Conservation (phyloP, 2,329 filamentous ascomycete species). For the Fusarium graminum region DNA sequence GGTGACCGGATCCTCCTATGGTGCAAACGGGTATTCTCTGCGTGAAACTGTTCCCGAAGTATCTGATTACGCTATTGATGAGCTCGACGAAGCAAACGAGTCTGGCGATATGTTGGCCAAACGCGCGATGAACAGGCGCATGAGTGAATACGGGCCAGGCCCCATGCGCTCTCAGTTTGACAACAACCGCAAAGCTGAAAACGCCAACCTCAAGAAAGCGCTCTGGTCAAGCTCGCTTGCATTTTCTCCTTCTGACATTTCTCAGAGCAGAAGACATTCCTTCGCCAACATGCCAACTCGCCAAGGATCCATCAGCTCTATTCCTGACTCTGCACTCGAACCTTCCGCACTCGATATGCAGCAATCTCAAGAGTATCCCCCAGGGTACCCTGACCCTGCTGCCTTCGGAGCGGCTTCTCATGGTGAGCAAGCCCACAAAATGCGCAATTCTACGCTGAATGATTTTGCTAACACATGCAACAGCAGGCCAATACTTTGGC, state of each 20-base stretch:
- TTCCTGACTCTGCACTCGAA: conserved; percentile 67
- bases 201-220: conserved; percentile 69
- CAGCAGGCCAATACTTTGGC: conserved; percentile 47
- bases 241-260: conserved; percentile 73
- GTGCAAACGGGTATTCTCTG: conserved; percentile 70
- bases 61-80: conserved; percentile 79
- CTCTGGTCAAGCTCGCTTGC: conserved; percentile 80
- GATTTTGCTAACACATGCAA: conserved; percentile 9
- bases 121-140: conserved; percentile 63
- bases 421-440: conserved; percentile 53
- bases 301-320: conserved; percentile 73
- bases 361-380: conserved; percentile 58
- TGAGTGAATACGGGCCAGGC: conserved; percentile 68
- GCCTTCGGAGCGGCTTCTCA: conserved; percentile 56
- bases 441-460: background rate
- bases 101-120: conserved; percentile 61
- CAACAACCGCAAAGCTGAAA: conserved; percentile 74
- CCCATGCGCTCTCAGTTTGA: conserved; percentile 63
- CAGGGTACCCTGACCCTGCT: conserved; percentile 57
- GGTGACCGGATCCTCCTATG: conserved; percentile 67
- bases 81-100: conserved; percentile 74
- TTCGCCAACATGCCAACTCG: conserved; percentile 78
- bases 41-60: conserved; percentile 73
- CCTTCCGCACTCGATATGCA: conserved; percentile 59
- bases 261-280: conserved; percentile 83